Percentiles rank a stretch among this genome's conserved stretches.
phyloP scores from a whole-genome alignment of 306 rosid species.

The Ceratonia siliqua region DNA sequence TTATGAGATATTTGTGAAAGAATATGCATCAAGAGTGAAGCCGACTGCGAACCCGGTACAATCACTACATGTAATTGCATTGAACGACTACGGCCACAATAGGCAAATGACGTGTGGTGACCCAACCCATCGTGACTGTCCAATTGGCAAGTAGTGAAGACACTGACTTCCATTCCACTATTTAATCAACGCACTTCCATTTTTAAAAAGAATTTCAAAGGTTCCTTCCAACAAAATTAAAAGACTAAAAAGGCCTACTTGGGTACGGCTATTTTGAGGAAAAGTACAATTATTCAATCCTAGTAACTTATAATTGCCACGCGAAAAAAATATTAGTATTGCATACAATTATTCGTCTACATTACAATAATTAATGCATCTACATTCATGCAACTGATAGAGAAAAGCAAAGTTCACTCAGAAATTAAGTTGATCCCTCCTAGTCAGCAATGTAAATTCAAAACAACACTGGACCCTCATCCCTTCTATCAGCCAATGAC shows the following conservation, averaged over 20 bases:
- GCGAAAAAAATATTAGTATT: not conserved
- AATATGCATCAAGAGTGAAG: not conserved
- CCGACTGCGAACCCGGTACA: too few relatives aligned
- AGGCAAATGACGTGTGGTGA: too few relatives aligned
- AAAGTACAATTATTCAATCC: not conserved
- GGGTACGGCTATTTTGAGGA: not conserved
- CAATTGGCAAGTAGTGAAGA: too few relatives aligned
- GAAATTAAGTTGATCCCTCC: constrained; percentile 14
- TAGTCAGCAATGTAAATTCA: constrained; percentile 5
- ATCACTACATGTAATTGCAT: too few relatives aligned
- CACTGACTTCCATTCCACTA: too few relatives aligned
- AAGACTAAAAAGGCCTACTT: too few relatives aligned
- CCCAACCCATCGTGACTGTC: too few relatives aligned
- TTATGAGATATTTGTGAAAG: not conserved
- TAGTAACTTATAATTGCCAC: not conserved
- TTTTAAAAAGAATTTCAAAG: not conserved
- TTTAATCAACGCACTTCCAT: not conserved
- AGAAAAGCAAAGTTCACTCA: not conserved
- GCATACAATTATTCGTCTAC: not conserved
- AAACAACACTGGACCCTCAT: constrained; percentile 1
- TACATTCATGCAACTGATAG: constrained; percentile 8
- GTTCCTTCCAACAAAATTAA: too few relatives aligned
- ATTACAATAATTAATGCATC: constrained; percentile 8
- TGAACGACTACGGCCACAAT: too few relatives aligned
- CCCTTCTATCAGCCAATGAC: constrained; percentile 6